Conservation (phyloP, 176 grass and related monocot genomes). For the Aegilops umbellulata region DNA sequence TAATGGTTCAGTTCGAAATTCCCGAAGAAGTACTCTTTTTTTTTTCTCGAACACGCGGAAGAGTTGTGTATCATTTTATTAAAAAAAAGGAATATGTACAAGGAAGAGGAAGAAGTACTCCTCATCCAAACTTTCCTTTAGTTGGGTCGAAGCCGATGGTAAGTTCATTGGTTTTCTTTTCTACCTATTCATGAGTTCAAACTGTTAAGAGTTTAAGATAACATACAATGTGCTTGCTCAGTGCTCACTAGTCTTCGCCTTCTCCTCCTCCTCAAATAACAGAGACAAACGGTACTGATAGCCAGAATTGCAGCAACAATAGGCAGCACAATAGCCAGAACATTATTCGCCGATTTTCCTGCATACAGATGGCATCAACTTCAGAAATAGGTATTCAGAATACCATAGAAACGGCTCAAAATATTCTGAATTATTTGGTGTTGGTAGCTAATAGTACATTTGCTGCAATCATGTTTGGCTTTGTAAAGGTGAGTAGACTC, state of each 20-base stretch:
- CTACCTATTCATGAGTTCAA: not conserved
- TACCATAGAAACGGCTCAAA: not conserved
- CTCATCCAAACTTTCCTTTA: not conserved
- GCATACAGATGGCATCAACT: slow-evolving; percentile 10
- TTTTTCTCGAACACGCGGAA: not conserved
- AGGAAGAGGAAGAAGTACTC: not conserved
- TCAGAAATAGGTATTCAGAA: not conserved
- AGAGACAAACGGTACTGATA: slow-evolving; percentile 28
- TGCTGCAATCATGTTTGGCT: not conserved
- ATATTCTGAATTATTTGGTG: not conserved
- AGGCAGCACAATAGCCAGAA: slow-evolving; percentile 48
- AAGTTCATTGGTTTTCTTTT: not conserved
- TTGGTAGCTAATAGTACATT: not conserved
- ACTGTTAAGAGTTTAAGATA: not conserved
- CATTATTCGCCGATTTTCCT: slow-evolving; percentile 40
- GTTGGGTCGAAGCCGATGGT: not conserved
- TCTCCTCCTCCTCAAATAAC: slow-evolving; percentile 15
- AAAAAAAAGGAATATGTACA: not conserved
- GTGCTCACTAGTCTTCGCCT: slow-evolving; percentile 20
- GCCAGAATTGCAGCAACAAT: slow-evolving; percentile 16
- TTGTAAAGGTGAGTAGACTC: not conserved
- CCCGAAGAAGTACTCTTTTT: not conserved
- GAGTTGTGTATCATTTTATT: not conserved
- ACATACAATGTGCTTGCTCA: slow-evolving; percentile 33
- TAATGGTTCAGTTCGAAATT: not conserved